Evolutionary conservation across 768 basidiomycete genomes (phyloP).

Genomic region (Megacollybia marginata): DNA sequence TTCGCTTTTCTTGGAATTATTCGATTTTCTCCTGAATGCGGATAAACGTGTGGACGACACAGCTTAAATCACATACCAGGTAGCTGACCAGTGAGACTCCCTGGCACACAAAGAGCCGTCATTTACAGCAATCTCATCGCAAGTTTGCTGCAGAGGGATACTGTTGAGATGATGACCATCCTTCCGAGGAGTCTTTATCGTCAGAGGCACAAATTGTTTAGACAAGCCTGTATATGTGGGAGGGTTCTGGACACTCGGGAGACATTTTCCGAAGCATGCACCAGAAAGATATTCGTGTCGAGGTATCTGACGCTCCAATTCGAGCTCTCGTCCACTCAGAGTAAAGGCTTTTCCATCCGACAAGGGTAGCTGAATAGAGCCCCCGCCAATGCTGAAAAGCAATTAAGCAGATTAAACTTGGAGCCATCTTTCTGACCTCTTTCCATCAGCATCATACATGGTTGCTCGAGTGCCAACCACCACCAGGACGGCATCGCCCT

Average conservation of each 20-base stretch:
- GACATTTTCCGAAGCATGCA: constrained; percentile 42
- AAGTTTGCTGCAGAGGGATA: constrained; percentile 33
- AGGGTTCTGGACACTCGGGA: background rate
- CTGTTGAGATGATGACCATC: constrained; percentile 13
- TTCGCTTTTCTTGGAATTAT: constrained; percentile 66
- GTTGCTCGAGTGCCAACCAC: constrained; percentile 37
- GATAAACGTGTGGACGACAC: constrained; percentile 2
- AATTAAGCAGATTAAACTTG: background rate
- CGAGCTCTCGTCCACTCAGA: constrained; percentile 53
- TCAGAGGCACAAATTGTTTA: constrained; percentile 20
- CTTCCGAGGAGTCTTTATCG: constrained; percentile 21
- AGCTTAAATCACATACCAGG: constrained; percentile 41
- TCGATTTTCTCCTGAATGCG: constrained; percentile 49
- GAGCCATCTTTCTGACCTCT: constrained; percentile 31
- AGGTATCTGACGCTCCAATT: constrained; percentile 53
- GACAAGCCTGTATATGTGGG: background rate
- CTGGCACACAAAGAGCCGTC: no score
- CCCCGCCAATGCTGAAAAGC: constrained; percentile 39
- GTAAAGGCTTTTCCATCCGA: constrained; percentile 28
- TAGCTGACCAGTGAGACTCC: constrained; percentile 56
- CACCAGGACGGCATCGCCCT: constrained; percentile 69
- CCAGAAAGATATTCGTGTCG: constrained; percentile 56
- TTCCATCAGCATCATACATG: constrained; percentile 58
- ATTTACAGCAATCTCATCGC: no score
- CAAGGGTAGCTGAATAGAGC: constrained; percentile 36